Base-by-base conservation (phyloP, 1,284 basidiomycete species). In the Rhizopogon parksii region DNA sequence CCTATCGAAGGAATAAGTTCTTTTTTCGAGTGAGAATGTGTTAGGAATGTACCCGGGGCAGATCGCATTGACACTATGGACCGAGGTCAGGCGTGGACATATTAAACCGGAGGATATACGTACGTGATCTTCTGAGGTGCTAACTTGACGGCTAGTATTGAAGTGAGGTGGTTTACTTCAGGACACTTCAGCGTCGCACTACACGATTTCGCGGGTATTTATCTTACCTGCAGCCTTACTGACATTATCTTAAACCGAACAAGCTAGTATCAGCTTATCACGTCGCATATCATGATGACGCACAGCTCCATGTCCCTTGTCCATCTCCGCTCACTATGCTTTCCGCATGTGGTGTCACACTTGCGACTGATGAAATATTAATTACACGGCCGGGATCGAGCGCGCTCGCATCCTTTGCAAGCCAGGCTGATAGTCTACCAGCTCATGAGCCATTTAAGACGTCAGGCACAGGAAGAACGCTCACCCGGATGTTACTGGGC, bases 221-320 rank as follows among this genome's bases (percentile, higher is more conserved):
- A 24, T 24, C 62, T 48, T 52, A 78, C 79, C 78, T 39, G 85
- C 85, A 15, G 85, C 85, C 68, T 93, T 93, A 65, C 88, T 91
- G 1, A 89, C 76, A 56, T 81, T 77, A 60, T 90, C 88, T 90
- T 8, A 53, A 54, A 49, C 24, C 39, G 50, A 46, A 21, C 27
- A 37, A 48, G 25, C 24, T 25, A 32, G 11, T 9, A 36, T 27
- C 32, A 2, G 21, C 21, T 11, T 11, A 8, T 35, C 25, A 49
- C 24, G 12, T 5, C 21, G 7, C 40, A 51, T 27, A 46, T 48
- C 19, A 25, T 9, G 38, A 36, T 15, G 32, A 53, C 87, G 59
- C 59, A 91, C 89, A 92, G 61, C 83, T 85, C 83, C 86, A 95
- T 17, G 87, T 80, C 2, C 91, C 91, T 30, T 71, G 73, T 0